Conservation (phyloP, 768 basidiomycete genomes). For the Amanita jacksonii region DNA sequence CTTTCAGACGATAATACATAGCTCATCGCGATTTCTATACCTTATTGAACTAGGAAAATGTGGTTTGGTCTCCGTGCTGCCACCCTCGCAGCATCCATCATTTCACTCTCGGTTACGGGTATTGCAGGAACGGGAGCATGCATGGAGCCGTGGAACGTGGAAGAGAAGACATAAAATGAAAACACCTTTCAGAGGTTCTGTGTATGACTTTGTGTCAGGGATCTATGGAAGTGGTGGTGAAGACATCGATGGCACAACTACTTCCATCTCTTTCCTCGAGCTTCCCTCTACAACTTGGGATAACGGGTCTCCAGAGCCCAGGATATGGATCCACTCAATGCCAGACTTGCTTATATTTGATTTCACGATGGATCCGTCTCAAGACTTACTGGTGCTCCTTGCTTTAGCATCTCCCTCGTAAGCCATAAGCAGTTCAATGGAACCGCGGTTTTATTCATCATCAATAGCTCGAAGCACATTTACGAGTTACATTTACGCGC, state of each 20-base stretch:
- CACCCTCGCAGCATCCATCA: constrained; percentile 20
- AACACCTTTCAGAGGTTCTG: constrained; percentile 34
- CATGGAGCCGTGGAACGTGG: constrained; percentile 38
- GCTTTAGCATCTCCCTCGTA: constrained; percentile 32
- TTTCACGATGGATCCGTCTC: constrained; percentile 48
- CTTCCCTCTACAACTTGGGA: constrained; percentile 28
- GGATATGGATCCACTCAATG: constrained; percentile 24
- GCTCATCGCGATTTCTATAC: constrained; percentile 39
- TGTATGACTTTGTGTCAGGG: constrained; percentile 43
- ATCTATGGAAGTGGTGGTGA: constrained; percentile 42
- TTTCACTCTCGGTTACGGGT: constrained; percentile 31
- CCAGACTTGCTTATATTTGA: constrained; percentile 36
- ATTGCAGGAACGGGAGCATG: constrained; percentile 32
- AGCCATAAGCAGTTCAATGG: constrained; percentile 12
- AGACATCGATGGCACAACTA: constrained; percentile 29
- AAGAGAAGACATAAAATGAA: constrained; percentile 26
- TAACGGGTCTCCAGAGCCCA: constrained; percentile 23
- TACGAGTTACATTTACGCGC: constrained; percentile 45
- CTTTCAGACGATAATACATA: constrained; percentile 26
- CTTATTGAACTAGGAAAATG: constrained; percentile 39
- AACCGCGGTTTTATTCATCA: constrained; percentile 1
- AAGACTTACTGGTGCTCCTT: constrained; percentile 45
- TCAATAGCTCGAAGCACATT: constrained; percentile 27
- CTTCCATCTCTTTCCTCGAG: constrained; percentile 41
- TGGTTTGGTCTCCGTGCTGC: constrained; percentile 31